Conservation (phyloP, 2,329 filamentous ascomycete species). For the Orbilia blumenaviensis region DNA sequence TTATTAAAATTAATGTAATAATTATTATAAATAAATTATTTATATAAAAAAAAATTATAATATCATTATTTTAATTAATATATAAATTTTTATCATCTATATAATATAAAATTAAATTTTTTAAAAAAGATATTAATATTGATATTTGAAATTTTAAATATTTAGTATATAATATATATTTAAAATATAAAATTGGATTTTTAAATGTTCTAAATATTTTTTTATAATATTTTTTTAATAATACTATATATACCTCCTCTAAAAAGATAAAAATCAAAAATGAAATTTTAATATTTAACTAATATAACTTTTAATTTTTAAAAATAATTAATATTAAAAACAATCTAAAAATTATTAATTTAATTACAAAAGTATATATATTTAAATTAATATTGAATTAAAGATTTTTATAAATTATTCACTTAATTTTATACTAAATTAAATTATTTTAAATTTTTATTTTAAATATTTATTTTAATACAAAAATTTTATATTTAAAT, state of each 20-base stretch:
- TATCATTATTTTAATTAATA: not conserved
- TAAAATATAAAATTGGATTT: slow-evolving; percentile 22
- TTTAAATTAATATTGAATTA: slow-evolving; percentile 27
- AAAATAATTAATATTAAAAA: slow-evolving; percentile 19
- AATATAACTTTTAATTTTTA: slow-evolving; percentile 21
- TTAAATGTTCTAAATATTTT: slow-evolving; percentile 16
- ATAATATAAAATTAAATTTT: no score
- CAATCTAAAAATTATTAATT: slow-evolving; percentile 26
- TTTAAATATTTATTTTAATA: slow-evolving; percentile 22
- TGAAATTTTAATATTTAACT: slow-evolving; percentile 24
- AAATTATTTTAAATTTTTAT: not conserved
- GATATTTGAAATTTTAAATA: slow-evolving; percentile 14
- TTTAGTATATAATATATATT: slow-evolving; percentile 9
- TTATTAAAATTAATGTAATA: slow-evolving; percentile 29
- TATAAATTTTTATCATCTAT: slow-evolving; percentile 19
- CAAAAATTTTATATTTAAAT: no score
- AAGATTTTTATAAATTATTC: no score
- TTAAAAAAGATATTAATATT: slow-evolving; percentile 1
- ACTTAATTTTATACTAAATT: slow-evolving; percentile 16
- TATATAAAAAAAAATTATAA: slow-evolving; percentile 38
- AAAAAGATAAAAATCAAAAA: not conserved
- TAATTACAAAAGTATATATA: slow-evolving; percentile 27
- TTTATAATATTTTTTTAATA: slow-evolving; percentile 8
- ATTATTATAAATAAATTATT: no score
- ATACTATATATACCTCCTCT: slow-evolving; percentile 16